phyloP scores from a whole-genome alignment of 352 stramenopile genomes.

The Phytophthora constricta region DNA sequence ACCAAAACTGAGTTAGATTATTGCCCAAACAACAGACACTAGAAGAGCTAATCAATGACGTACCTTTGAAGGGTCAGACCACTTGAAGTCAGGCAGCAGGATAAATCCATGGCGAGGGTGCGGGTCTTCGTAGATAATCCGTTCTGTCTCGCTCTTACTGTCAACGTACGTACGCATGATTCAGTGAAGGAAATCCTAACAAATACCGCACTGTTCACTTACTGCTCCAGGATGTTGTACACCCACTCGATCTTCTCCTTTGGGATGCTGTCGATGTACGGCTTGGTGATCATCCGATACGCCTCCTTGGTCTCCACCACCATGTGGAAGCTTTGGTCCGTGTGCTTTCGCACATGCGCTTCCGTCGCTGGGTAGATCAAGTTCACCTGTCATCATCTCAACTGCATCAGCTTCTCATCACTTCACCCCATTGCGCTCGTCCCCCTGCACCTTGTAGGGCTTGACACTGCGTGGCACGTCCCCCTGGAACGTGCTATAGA shows the following conservation, averaged over 20 bases:
- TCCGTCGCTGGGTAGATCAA: slow-evolving; percentile 86
- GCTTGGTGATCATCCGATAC: slow-evolving; percentile 78
- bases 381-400: slow-evolving; percentile 54
- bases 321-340: slow-evolving; percentile 85
- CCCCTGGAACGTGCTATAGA: slow-evolving; percentile 82
- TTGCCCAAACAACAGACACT: background rate
- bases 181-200: background rate
- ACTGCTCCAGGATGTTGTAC: slow-evolving; percentile 91
- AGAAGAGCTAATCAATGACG: background rate
- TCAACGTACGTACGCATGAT: background rate
- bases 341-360: slow-evolving; percentile 83
- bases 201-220: slow-evolving; percentile 30
- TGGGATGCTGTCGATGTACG: slow-evolving; percentile 81
- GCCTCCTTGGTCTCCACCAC: slow-evolving; percentile 80
- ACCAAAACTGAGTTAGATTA: background rate
- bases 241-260: slow-evolving; percentile 86
- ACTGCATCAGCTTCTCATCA: background rate
- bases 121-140: slow-evolving; percentile 80
- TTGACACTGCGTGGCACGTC: slow-evolving; percentile 72
- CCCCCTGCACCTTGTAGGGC: slow-evolving; percentile 69
- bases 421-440: background rate
- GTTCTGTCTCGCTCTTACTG: slow-evolving; percentile 83
- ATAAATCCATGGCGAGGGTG: slow-evolving; percentile 76
- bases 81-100: slow-evolving; percentile 87
- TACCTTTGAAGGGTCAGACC: slow-evolving; percentile 76